Base-by-base conservation (phyloP, 2,329 filamentous ascomycete species). In the Venturia effusa region DNA sequence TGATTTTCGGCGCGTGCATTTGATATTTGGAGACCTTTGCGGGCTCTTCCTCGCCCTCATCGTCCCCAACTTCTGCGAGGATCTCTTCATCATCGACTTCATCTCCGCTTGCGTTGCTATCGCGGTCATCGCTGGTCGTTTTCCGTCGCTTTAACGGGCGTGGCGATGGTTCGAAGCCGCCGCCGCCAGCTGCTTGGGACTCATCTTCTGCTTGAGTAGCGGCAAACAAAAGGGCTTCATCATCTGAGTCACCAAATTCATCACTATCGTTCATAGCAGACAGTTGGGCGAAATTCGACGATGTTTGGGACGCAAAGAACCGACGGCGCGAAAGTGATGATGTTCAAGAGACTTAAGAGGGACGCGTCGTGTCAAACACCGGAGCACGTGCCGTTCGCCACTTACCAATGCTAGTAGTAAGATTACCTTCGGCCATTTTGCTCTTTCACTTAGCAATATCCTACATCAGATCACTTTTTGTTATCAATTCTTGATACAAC, bases 161-260 rank as follows among this genome's bases (percentile, higher is more conserved):
- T 63, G 73, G 71, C 61, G 72, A 75, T 45, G 67, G 61, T 43
- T 66, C 73, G 66, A 75, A 74, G 69, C 68, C 65, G 60, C 69
- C 67, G 69, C 68, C 65, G 60, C 69, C 67, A 2, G 69, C 69
- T 10, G 69, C 61, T 4, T 62, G 22, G 43, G 68, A 68, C 64
- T 70, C 68, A 34, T 69, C 69, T 68, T 76, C 75, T 4, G 74
- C 74, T 67, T 86, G 81, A 43, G 82, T 84, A 27, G 85, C 78
- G 7, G 81, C 86, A 41, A 81, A 76, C 55, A 88, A 78, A 65
- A 89, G 76, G 67, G 88, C 86, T 69, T 87, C 86, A 66, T 89
- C 87, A 62, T 83, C 81, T 62, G 88, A 80, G 67, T 85, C 84
- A 65, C 84, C 84, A 70, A 84, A 88, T 57, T 87, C 84, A 67